phyloP scores from a whole-genome alignment of 2,329 filamentous ascomycete species.

The Calonectria hongkongensis region DNA sequence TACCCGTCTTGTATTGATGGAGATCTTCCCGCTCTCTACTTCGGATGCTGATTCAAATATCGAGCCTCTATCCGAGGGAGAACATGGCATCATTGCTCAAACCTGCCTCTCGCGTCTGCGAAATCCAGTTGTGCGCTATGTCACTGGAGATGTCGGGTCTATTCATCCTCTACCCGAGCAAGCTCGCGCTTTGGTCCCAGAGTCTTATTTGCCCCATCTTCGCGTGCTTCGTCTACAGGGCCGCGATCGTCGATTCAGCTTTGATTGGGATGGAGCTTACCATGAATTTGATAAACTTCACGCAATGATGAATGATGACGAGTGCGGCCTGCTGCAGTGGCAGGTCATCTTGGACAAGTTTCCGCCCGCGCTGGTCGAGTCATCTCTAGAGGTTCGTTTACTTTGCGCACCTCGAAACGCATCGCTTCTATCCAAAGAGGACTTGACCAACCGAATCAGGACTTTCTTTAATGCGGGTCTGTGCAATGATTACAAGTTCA shows the following conservation, averaged over 20 bases:
- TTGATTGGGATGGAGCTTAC: conserved; percentile 63
- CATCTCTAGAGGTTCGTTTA: conserved; percentile 53
- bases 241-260: conserved; percentile 65
- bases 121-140: conserved; percentile 66
- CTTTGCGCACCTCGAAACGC: conserved; percentile 44
- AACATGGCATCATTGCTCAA: conserved; percentile 62
- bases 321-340: conserved; percentile 63
- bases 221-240: conserved; percentile 62
- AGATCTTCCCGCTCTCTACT: conserved; percentile 58
- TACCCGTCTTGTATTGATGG: conserved; percentile 59
- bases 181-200: conserved; percentile 42
- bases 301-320: conserved; percentile 47
- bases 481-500: conserved; percentile 57
- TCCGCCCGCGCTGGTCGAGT: conserved; percentile 49
- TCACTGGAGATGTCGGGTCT: conserved; percentile 65
- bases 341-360: conserved; percentile 62
- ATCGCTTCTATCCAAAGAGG: conserved; percentile 29
- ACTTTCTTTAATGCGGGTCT: conserved; percentile 51
- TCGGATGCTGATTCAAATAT: conserved; percentile 20
- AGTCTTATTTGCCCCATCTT: conserved; percentile 51
- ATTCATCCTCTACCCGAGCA: conserved; percentile 58
- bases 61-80: conserved; percentile 54
- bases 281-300: conserved; percentile 60
- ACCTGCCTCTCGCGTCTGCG: conserved; percentile 64
- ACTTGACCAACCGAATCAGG: conserved; percentile 48